Percentiles rank a stretch among this genome's conserved stretches.
phyloP scores from a whole-genome alignment of 2,329 filamentous ascomycete genomes.

The Periconia sp. region DNA sequence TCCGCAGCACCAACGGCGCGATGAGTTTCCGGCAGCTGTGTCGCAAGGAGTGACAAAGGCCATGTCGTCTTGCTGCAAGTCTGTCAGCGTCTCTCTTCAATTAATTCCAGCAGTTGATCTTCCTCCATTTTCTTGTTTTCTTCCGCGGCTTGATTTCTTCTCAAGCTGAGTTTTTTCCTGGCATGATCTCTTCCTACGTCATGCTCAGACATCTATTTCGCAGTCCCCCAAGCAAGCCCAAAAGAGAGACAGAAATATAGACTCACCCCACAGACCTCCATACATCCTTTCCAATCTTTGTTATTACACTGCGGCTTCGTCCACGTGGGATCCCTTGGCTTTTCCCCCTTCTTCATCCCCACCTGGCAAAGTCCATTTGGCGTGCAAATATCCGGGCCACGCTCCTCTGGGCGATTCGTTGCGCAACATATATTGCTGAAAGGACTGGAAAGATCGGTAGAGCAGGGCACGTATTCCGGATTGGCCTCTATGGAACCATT shows the following conservation, averaged over 20 bases:
- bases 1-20: slow-evolving; percentile 8
- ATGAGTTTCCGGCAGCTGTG: slow-evolving; percentile 3
- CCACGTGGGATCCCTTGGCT: background rate
- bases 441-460: background rate
- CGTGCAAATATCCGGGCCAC: slow-evolving; percentile 8
- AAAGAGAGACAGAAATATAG: background rate
- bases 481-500: background rate
- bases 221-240: background rate
- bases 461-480: slow-evolving; percentile 1
- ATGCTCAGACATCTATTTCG: too few relatives aligned
- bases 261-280: slow-evolving; percentile 9
- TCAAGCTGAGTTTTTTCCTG: too few relatives aligned
- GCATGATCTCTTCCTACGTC: too few relatives aligned
- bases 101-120: background rate
- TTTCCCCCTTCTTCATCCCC: slow-evolving; percentile 5
- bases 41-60: slow-evolving; percentile 6
- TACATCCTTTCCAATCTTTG: slow-evolving; percentile 5
- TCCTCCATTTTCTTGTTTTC: background rate
- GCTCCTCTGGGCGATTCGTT: background rate
- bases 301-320: slow-evolving; percentile 10
- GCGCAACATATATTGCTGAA: background rate
- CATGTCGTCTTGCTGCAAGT: slow-evolving; percentile 2
- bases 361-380: slow-evolving; percentile 11
- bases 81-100: background rate
- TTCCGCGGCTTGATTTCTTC: background rate